phyloP scores from a whole-genome alignment of 371 early-diverging fungal species.

The Mucor indicus region DNA sequence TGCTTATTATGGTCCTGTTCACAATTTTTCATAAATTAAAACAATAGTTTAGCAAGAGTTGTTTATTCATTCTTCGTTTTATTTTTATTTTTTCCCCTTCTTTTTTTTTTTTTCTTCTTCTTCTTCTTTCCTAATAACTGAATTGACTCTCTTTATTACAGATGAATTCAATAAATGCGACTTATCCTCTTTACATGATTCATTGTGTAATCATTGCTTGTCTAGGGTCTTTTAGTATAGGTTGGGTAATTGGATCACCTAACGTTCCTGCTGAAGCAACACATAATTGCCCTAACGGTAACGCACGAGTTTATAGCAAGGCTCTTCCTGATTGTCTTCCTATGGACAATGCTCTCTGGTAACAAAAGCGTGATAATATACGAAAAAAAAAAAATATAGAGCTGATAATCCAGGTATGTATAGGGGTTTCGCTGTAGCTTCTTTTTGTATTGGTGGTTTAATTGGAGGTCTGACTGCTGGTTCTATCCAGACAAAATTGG shows the following conservation, averaged over 20 bases:
- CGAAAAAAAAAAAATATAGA: too few species aligned
- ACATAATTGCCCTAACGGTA: constrained; percentile 12
- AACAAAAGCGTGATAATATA: neutral
- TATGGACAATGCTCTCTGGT: constrained; percentile 15
- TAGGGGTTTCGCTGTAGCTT: constrained; percentile 50
- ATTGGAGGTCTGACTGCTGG: constrained; percentile 66
- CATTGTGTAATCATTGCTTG: constrained; percentile 30
- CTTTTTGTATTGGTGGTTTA: constrained; percentile 68
- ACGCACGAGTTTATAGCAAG: neutral
- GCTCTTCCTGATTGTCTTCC: constrained; percentile 21
- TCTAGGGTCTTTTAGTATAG: constrained; percentile 30
- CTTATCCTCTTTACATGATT: constrained; percentile 26
- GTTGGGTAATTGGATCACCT: constrained; percentile 44
- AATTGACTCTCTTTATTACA: too few species aligned
- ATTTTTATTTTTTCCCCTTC: constrained; percentile 21
- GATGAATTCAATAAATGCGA: too few species aligned
- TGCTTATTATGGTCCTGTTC: too few species aligned
- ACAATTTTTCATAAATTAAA: too few species aligned
- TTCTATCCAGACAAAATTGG: constrained; percentile 46
- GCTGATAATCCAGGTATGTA: too few species aligned
- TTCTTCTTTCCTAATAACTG: neutral
- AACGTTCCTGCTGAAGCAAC: constrained; percentile 31
- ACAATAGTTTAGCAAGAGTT: too few species aligned
- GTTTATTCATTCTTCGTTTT: too few species aligned
- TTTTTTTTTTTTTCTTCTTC: constrained; percentile 1